Evolutionary conservation across 352 stramenopile genomes (phyloP), one percentile per base, ranked within the genome.

Genomic region (Detonula confervacea): DNA sequence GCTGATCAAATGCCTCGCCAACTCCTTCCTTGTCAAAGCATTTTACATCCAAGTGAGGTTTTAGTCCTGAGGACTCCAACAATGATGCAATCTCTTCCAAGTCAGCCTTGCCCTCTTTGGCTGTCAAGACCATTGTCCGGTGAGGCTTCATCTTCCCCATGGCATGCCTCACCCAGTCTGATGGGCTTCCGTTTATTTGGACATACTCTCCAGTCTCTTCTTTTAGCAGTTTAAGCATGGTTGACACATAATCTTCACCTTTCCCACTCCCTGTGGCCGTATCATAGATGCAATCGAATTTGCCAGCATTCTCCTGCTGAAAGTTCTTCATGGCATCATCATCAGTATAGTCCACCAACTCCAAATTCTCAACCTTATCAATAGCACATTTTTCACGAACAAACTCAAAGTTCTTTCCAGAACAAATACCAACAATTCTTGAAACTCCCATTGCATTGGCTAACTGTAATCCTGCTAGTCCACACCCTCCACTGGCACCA

Each of bases 301-400:
- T 74, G 30, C 80, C 80, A 16, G 25, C 33, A 65, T 79, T 86
- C 9, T 86, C 56, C 18, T 82, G 49, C 14, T 62, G 30, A 54
- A 90, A 84, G 18, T 71, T 62, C 6, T 61, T 49, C 46, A 87
- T 57, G 33, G 57, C 61, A 33, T 47, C 87, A 54, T 95, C 89
- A 77, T 95, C 89, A 18, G 84, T 95, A 86, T 97, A 97, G 76
- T 96, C 94, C 52, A 97, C 94, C 70, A 96, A 85, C 44, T 93
- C 90, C 68, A 95, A 90, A 44, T 80, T 91, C 56, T 91, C 93
- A 12, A 95, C 78, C 8, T 59, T 12, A 16, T 60, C 59, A 7
- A 63, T 33, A 2, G 29, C 56, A 35, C 56, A 55, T 18, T 35
- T 33, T 27, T 72, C 84, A 64, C 87, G 86, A 56, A 96, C 86